Percentiles rank a stretch among this genome's conserved stretches.
These are phyloP conservation scores for Casaregolazyma lundiana DNA, from an alignment of 1,139 yeast genomes.

Conservation along the genomic window DNA sequence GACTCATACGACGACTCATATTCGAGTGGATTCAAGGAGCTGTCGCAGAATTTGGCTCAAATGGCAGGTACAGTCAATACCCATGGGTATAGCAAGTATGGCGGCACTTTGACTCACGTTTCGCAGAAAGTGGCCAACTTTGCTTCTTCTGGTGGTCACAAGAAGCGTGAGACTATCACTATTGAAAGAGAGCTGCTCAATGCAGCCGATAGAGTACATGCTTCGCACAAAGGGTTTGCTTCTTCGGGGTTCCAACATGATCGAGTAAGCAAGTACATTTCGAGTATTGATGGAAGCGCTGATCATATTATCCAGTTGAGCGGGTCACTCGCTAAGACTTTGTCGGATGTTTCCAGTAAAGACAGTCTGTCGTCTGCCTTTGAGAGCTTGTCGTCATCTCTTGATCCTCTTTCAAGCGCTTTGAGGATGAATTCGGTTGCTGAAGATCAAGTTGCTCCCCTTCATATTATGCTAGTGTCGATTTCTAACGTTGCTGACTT, in stretches of 20 bases:
- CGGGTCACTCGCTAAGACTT: not conserved
- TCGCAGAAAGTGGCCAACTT: not conserved
- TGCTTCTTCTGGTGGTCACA: conserved; percentile 1
- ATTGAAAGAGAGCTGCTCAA: not conserved
- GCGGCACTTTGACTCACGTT: not conserved
- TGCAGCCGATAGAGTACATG: not conserved
- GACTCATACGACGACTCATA: not conserved
- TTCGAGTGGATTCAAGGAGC: conserved; percentile 1
- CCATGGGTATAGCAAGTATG: not conserved
- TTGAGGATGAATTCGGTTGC: not conserved
- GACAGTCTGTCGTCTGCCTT: not conserved
- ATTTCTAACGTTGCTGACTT: not conserved
- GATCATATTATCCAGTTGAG: not conserved
- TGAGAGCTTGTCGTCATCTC: not conserved
- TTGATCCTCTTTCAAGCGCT: not conserved
- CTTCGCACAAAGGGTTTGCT: not conserved
- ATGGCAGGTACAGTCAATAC: conserved; percentile 4
- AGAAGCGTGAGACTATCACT: conserved; percentile 5
- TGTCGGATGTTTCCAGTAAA: not conserved
- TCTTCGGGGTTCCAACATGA: not conserved
- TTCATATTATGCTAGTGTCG: not conserved
- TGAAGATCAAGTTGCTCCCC: not conserved
- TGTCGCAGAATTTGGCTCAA: not conserved
- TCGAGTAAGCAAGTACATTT: not conserved
- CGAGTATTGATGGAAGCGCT: not conserved